Percentiles rank a stretch among this genome's conserved stretches.
Evolutionary conservation across 805 yeast genomes (phyloP).

Genomic region (Candida namnaoensis): DNA sequence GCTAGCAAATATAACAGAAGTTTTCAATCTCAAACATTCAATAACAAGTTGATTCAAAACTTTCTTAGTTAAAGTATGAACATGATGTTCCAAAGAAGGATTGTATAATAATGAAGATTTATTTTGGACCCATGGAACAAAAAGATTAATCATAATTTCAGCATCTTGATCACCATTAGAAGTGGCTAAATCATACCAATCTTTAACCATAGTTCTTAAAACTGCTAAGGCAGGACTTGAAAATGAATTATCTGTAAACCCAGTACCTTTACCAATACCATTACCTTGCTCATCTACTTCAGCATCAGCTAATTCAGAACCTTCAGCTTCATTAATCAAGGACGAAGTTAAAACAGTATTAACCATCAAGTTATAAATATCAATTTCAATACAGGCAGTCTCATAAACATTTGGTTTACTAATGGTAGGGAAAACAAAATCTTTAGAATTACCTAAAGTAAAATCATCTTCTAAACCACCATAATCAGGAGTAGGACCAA

Average conservation of each 20-base stretch:
- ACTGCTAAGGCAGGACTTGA: conserved; percentile 65
- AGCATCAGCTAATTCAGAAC: conserved; percentile 59
- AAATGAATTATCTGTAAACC: conserved; percentile 75
- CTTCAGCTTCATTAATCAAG: conserved; percentile 80
- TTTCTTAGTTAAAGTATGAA: conserved; percentile 78
- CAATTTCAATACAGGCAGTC: conserved; percentile 70
- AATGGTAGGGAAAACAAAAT: conserved; percentile 59
- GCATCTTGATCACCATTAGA: conserved; percentile 57
- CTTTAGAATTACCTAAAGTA: conserved; percentile 38
- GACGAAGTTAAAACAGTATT: conserved; percentile 85
- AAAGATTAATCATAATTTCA: conserved; percentile 72
- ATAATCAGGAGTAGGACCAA: conserved; percentile 67
- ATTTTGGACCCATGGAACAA: conserved; percentile 81
- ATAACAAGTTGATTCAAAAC: conserved; percentile 72
- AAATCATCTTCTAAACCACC: conserved; percentile 74
- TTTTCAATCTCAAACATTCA: conserved; percentile 75
- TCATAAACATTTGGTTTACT: conserved; percentile 75
- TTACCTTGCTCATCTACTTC: conserved; percentile 21
- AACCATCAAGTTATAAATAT: conserved; percentile 69
- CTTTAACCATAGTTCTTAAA: conserved; percentile 66
- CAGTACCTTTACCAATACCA: conserved; percentile 9
- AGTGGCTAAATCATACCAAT: conserved; percentile 92
- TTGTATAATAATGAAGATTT: conserved; percentile 70
- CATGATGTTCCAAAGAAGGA: conserved; percentile 73
- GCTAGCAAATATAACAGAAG: conserved; percentile 71